Evolutionary conservation across 805 yeast species (phyloP).

Genomic region (Zygoascus flipseniorum): DNA sequence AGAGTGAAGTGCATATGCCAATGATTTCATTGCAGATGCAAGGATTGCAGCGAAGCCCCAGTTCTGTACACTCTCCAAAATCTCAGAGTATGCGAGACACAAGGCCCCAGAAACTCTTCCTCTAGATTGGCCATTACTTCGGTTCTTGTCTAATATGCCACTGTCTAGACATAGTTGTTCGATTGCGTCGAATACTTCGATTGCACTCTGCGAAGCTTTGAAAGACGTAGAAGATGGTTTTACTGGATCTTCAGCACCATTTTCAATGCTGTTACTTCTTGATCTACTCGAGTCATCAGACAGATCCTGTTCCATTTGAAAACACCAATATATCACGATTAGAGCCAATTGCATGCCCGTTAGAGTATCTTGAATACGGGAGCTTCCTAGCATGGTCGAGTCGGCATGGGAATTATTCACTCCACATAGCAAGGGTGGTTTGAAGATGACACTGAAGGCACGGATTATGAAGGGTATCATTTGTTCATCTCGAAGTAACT

Average conservation of each 20-base stretch:
- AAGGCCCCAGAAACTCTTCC: constrained; percentile 18
- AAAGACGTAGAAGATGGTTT: not conserved
- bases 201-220: not conserved
- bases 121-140: not conserved
- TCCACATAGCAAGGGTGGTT: not conserved
- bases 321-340: constrained; percentile 23
- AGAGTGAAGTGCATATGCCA: constrained; percentile 15
- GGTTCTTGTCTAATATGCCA: not conserved
- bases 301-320: constrained; percentile 20
- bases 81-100: constrained; percentile 22
- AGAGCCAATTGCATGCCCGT: constrained; percentile 21
- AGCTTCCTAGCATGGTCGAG: not conserved
- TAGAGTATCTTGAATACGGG: constrained; percentile 6
- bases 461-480: constrained; percentile 16
- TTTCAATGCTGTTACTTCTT: not conserved
- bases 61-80: constrained; percentile 18
- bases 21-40: constrained; percentile 16
- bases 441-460: constrained; percentile 11
- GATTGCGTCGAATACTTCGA: constrained; percentile 7
- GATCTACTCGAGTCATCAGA: constrained; percentile 3
- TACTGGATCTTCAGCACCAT: not conserved
- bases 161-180: constrained; percentile 16
- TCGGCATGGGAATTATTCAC: not conserved
- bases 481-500: constrained; percentile 11
- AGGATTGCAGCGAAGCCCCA: constrained; percentile 23